Base-by-base conservation (phyloP, 129 eudicot genomes). In the Artemisia tridentata region DNA sequence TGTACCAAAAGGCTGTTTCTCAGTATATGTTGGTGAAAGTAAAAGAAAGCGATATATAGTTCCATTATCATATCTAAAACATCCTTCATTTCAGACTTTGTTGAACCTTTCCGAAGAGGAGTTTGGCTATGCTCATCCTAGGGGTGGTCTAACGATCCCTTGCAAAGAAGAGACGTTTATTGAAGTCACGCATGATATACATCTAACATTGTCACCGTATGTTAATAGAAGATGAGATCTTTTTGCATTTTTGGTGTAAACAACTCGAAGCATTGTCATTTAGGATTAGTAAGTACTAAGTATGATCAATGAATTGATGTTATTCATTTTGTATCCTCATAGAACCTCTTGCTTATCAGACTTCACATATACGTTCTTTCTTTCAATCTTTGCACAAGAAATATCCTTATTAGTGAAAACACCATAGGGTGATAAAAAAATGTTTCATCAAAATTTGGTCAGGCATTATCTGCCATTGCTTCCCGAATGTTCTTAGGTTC, bases 91-190 rank as follows among this genome's bases (percentile, higher is more conserved):
- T 59, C 75, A 76, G 3, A 68, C 25, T 9, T 4, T 59, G 69
- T 3, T 76, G 3, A 59, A 59, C 46, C 2, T 48, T 11, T 23
- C 16, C 0, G 46, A 31, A 76, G 80, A 76, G 25, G 80, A 68
- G 53, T 76, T 29, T 47, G 80, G 65, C 23, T 77, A 72, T 49
- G 29, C 13, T 56, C 78, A 72, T 65, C 80, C 80, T 10, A 72
- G 31, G 82, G 74, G 82, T 55, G 74, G 82, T 16, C 74, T 78
- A 6, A 78, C 78, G 18, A n/a, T 78, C 77, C 78, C 69, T 4
- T 72, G 82, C 49, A 65, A 73, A 54, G 82, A 78, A 71, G 74
- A 76, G 63, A 65, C 71, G 3, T 83, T 83, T 59, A 68, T 79
- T 43, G 64, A 72, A 50, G 29, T 69, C 3, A 19, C 27, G 46